Percentiles rank a stretch among this genome's conserved stretches.
Conservation (phyloP, 2,329 filamentous ascomycete species). For the Talaromyces sp. region DNA sequence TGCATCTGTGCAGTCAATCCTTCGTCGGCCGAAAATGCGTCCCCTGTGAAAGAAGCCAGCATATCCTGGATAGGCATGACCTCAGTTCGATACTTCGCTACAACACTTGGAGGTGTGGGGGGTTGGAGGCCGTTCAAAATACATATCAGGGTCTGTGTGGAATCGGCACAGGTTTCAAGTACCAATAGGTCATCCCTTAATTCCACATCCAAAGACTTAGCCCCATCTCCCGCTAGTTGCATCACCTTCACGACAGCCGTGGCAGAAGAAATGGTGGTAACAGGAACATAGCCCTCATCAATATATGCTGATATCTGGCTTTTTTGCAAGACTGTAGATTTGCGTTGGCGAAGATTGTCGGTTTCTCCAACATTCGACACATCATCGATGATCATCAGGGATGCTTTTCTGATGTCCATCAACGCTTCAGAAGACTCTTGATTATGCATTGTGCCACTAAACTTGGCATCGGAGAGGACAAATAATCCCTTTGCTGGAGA, state of each 20-base stretch:
- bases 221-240: conserved; percentile 58
- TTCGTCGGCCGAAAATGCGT: conserved; percentile 65
- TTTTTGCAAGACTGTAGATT: conserved; percentile 33
- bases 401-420: conserved; percentile 76
- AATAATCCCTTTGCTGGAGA: conserved; percentile 75
- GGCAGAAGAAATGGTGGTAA: conserved; percentile 85
- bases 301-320: conserved; percentile 55
- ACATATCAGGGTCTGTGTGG: conserved; percentile 85
- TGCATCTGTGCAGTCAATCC: conserved; percentile 25
- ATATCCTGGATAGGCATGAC: conserved; percentile 85
- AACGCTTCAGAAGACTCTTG: conserved; percentile 65
- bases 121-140: conserved; percentile 80
- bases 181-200: conserved; percentile 84
- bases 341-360: conserved; percentile 35
- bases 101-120: conserved; percentile 78
- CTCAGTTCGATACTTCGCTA: conserved; percentile 83
- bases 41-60: conserved; percentile 84
- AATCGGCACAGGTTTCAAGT: conserved; percentile 94
- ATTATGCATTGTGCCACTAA: conserved; percentile 69
- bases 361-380: conserved; percentile 51
- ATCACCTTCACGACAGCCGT: conserved; percentile 66
- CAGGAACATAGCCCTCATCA: conserved; percentile 75
- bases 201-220: conserved; percentile 75
- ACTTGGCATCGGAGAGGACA: conserved; percentile 74
- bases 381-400: conserved; percentile 81